Evolutionary conservation across 2,329 filamentous ascomycete species (phyloP), one percentile per base, ranked within the genome.

Genomic region (Botrytis pseudocinerea): DNA sequence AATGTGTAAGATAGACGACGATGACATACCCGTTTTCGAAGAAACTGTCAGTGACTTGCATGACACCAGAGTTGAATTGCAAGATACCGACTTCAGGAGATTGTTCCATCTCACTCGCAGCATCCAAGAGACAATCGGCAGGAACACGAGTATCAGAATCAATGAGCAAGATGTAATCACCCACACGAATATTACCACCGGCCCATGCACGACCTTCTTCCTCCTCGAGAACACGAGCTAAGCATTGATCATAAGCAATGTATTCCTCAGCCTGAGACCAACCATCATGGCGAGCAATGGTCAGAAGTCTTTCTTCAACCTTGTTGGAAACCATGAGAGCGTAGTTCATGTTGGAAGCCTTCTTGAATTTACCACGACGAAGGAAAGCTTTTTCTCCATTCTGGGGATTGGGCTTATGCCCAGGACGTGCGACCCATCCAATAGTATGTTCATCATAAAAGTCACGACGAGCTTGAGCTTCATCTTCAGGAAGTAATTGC

Each of bases 121-220:
- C 92, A 78, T 95, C 92, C 14, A 95, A 85, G 74, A 95, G 85
- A 79, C 93, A 95, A 81, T 95, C 93, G 59, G 87, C 84, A 1
- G 93, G 93, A 7, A 94, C 92, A 82, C 92, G 91, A 42, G 92
- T 94, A 81, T 94, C 92, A 1, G 92, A 94, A 83, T 94, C 92
- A 79, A 94, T 92, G 73, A 95, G 84, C 42, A 93, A 84, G 74
- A 95, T 93, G 82, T 94, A 95, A 82, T 97, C 93, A 73, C 94
- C 94, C 28, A 97, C 85, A 70, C 93, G 92, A 77, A 97, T 91
- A 82, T 96, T 94, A 75, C 93, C 94, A 80, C 94, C 93, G 32
- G 93, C 93, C 92, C 91, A 93, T 40, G 92, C 92, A 46, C 91
- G 89, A 38, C 90, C 89, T 73, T 92, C 86, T 66, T 90, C 82